Evolutionary conservation across 2,329 filamentous ascomycete species (phyloP).

Genomic region (Pseudogymnoascus sp.): DNA sequence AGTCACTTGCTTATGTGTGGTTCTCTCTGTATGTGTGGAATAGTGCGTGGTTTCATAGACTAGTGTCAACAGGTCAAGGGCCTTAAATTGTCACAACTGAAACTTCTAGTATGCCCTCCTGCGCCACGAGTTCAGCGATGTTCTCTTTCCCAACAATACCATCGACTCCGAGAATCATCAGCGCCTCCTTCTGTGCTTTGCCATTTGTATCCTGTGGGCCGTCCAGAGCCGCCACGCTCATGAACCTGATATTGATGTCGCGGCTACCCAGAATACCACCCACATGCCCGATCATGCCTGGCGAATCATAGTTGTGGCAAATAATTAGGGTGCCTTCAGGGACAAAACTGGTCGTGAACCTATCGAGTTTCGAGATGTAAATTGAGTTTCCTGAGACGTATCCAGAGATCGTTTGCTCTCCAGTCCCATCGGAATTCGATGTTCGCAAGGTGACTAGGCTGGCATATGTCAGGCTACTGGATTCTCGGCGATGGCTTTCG

Average conservation of each 20-base stretch:
- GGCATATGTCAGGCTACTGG: slow-evolving; percentile 55
- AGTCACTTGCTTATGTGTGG: not conserved
- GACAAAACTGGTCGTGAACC: slow-evolving; percentile 65
- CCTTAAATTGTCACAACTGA: slow-evolving; percentile 36
- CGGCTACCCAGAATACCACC: slow-evolving; percentile 61
- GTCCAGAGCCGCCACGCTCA: slow-evolving; percentile 57
- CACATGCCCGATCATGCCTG: slow-evolving; percentile 75
- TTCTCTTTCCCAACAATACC: slow-evolving; percentile 52
- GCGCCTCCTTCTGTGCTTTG: slow-evolving; percentile 50
- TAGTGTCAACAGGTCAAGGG: not conserved
- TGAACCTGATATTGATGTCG: slow-evolving; percentile 71
- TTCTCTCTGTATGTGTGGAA: not conserved
- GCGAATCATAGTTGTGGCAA: slow-evolving; percentile 71
- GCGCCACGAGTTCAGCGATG: slow-evolving; percentile 38
- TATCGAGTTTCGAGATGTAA: slow-evolving; percentile 64
- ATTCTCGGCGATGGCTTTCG: slow-evolving; percentile 58
- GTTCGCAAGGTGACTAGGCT: slow-evolving; percentile 59
- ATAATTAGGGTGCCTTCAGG: slow-evolving; percentile 69
- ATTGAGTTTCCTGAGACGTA: slow-evolving; percentile 56
- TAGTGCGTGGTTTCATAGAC: not conserved
- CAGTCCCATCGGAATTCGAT: slow-evolving; percentile 26
- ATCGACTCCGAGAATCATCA: slow-evolving; percentile 76
- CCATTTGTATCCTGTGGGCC: slow-evolving; percentile 26
- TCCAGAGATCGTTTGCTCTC: slow-evolving; percentile 46
- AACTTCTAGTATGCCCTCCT: slow-evolving; percentile 48